Conservation (phyloP, 805 yeast genomes). For the Kuraishia molischiana region DNA sequence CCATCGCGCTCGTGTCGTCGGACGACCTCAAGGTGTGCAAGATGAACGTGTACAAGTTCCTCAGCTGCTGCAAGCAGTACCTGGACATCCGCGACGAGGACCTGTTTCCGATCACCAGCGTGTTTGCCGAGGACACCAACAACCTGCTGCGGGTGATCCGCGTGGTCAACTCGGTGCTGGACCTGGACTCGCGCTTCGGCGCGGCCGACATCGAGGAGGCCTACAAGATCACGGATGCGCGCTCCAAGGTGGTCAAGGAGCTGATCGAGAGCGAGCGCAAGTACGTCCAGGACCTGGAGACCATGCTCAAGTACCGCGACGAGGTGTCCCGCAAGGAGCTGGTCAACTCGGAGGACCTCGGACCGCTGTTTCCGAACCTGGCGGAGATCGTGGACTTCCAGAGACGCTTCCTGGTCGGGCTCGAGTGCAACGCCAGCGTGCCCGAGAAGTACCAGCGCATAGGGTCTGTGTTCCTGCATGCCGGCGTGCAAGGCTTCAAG, state of each 20-base stretch:
- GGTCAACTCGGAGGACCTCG: constrained; percentile 70
- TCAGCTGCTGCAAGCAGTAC: constrained; percentile 74
- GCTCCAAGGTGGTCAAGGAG: constrained; percentile 76
- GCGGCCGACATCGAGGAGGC: constrained; percentile 3
- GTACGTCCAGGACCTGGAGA: constrained; percentile 85
- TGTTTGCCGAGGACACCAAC: constrained; percentile 72
- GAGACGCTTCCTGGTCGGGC: constrained; percentile 75
- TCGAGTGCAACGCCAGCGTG: constrained; percentile 78
- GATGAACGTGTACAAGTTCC: constrained; percentile 81
- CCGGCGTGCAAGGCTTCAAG: constrained; percentile 69
- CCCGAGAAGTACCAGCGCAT: constrained; percentile 72
- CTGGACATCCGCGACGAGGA: constrained; percentile 70
- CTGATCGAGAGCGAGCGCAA: constrained; percentile 84
- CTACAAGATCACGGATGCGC: constrained; percentile 34
- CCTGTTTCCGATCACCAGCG: constrained; percentile 83
- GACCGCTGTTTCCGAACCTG: constrained; percentile 77
- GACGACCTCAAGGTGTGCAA: constrained; percentile 82
- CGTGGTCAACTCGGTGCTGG: constrained; percentile 59
- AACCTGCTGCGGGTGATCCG: constrained; percentile 67
- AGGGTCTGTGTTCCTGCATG: constrained; percentile 82
- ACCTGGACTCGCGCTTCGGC: constrained; percentile 31
- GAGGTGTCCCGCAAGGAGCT: constrained; percentile 59
- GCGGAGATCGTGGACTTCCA: constrained; percentile 84
- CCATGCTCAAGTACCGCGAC: constrained; percentile 53
- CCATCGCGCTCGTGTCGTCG: constrained; percentile 52